A percentile compares a stretch with the other conserved stretches of the same genome.
phyloP scores from a whole-genome alignment of 2,329 filamentous ascomycete genomes.

The Fusarium cyanostomum region DNA sequence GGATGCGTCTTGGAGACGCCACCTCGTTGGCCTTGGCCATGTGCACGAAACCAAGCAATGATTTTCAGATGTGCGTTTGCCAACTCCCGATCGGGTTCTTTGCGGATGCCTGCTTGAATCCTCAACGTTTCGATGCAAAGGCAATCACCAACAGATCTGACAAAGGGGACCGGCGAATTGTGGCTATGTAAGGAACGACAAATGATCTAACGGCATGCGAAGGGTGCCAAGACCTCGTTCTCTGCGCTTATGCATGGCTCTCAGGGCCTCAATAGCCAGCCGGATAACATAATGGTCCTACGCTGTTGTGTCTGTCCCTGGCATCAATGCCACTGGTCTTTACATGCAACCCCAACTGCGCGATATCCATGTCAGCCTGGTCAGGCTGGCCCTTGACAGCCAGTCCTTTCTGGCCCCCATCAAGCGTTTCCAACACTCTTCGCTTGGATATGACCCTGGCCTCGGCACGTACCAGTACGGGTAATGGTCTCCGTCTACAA shows the following conservation, averaged over 20 bases:
- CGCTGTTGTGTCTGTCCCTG: slow-evolving; percentile 6
- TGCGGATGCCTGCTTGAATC: slow-evolving; percentile 1
- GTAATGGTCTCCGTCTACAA: slow-evolving; percentile 17
- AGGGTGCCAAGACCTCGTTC: slow-evolving; percentile 5
- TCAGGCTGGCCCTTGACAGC: background rate
- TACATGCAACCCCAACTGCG: slow-evolving; percentile 4
- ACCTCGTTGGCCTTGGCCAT: slow-evolving; percentile 28
- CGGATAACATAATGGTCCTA: background rate
- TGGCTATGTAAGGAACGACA: background rate
- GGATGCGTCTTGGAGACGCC: slow-evolving; percentile 33
- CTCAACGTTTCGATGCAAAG: slow-evolving; percentile 12
- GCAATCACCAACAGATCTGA: slow-evolving; percentile 5
- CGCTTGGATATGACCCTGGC: slow-evolving; percentile 9
- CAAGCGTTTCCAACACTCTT: background rate
- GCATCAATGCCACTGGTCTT: background rate
- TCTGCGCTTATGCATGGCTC: slow-evolving; percentile 9
- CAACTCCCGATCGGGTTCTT: slow-evolving; percentile 4
- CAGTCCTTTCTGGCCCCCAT: background rate
- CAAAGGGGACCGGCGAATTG: background rate
- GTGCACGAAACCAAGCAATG: slow-evolving; percentile 23
- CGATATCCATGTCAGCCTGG: background rate
- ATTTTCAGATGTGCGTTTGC: slow-evolving; percentile 19
- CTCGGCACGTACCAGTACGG: slow-evolving; percentile 32
- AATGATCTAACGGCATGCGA: slow-evolving; percentile 5
- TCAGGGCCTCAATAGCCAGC: background rate